A percentile compares a stretch with the other conserved stretches of the same genome.
These are phyloP conservation scores for Alternaria postmessia DNA, from an alignment of 2,329 filamentous ascomycete species.

Conservation along the genomic window DNA sequence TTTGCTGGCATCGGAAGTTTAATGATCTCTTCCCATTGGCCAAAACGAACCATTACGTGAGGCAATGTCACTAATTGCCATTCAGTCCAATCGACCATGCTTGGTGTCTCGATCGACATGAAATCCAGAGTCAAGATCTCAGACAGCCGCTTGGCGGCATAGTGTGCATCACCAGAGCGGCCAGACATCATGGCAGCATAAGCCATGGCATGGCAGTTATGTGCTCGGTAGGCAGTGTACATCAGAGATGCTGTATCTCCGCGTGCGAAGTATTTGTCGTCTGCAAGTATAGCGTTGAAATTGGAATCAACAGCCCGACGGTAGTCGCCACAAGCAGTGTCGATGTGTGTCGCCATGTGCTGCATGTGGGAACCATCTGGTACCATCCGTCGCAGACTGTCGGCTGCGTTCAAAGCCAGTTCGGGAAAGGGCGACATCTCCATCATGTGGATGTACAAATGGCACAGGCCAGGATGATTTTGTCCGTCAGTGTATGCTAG, in stretches of 20 bases:
- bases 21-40: conserved; percentile 8
- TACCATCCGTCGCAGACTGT: conserved; percentile 9
- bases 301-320: conserved; percentile 8
- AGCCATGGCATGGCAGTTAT: conserved; percentile 12
- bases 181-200: conserved; percentile 13
- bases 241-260: conserved; percentile 1
- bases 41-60: conserved; percentile 13
- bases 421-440: conserved; percentile 12
- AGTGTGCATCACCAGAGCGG: not conserved
- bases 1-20: not conserved
- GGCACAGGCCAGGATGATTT: conserved; percentile 7
- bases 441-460: conserved; percentile 19
- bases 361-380: conserved; percentile 16
- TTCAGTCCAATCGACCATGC: conserved; percentile 15
- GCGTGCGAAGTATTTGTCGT: conserved; percentile 1
- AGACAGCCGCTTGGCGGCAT: conserved; percentile 1
- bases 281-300: conserved; percentile 1
- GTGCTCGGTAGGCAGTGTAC: conserved; percentile 12
- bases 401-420: conserved; percentile 3
- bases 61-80: conserved; percentile 14
- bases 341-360: conserved; percentile 14
- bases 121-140: conserved; percentile 6
- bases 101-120: conserved; percentile 9
- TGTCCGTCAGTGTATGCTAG: not conserved
- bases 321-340: conserved; percentile 11